Base-by-base conservation (phyloP, 331 rosid genomes). In the Saraca asoca region DNA sequence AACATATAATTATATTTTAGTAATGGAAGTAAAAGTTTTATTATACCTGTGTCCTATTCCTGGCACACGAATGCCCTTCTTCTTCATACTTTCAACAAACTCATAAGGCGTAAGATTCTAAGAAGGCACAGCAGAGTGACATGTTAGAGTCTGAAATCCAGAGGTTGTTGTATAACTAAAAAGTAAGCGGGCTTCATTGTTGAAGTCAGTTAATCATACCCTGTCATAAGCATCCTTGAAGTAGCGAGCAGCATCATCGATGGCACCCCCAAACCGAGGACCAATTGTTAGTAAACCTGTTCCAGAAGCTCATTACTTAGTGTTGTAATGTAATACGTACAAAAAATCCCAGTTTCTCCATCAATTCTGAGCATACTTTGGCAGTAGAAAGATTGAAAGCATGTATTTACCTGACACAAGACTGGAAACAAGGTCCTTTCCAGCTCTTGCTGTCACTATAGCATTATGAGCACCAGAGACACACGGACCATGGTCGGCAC, bases 401-500 rank as follows among this genome's bases (percentile, higher is more conserved):
- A 51, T 64, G 44, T 66, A 64, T 56, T 59, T 75, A 94, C 99
- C 99, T 78, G 99, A 80, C 72, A 94, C 99, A 44, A 90, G 97
- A 70, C 99, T 77, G 45, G 97, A 94, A 72, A 94, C 97, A 64
- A 94, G 96, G 74, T 94, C 99, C 87, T 94, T 94, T 78, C 99
- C 99, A 58, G 99, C 99, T 80, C 99, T 88, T 31, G 99, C 97
- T 10, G 99, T 94, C 55, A 94, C 99, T 45, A 94, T 90, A 64
- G 99, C 74, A 81, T 94, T 94, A 78, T 94, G 99, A 72, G 99
- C 99, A 68, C 99, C 99, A 65, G 99, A 94, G 62, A 90, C 96
- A 49, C 97, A 94, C 7, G 99, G 99, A 80, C 99, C 99, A 60
- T 94, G 99, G 81, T 94, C 99, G 38, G 99, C 97, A 82, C 99